These are phyloP conservation scores for Myriangium duriaei DNA, from an alignment of 2,329 filamentous ascomycete genomes.

Conservation along the genomic window DNA sequence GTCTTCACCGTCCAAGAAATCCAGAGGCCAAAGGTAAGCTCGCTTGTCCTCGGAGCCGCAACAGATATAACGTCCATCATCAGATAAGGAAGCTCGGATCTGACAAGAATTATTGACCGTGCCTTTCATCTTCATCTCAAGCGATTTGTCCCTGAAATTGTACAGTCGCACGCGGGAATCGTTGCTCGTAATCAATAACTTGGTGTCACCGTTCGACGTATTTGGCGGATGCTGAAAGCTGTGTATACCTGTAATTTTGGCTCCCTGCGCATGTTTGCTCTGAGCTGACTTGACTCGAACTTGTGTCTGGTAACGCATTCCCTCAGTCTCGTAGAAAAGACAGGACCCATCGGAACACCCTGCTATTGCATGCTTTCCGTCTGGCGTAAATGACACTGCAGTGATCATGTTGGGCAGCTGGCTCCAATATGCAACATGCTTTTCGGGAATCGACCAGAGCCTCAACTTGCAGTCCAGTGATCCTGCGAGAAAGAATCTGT, in stretches of 20 bases:
- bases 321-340: conserved; percentile 86
- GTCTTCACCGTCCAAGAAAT: conserved; percentile 46
- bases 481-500: conserved; percentile 91
- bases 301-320: conserved; percentile 69
- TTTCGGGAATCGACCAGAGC: conserved; percentile 95
- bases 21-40: conserved; percentile 80
- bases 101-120: conserved; percentile 85
- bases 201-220: conserved; percentile 53
- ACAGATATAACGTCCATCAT: conserved; percentile 74
- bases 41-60: conserved; percentile 87
- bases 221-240: conserved; percentile 50
- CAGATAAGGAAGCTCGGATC: conserved; percentile 78
- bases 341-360: conserved; percentile 77
- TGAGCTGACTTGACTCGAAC: conserved; percentile 87
- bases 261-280: conserved; percentile 88
- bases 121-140: conserved; percentile 84
- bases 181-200: conserved; percentile 84
- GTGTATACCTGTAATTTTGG: conserved; percentile 92
- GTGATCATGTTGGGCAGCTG: conserved; percentile 80
- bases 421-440: conserved; percentile 71
- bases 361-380: conserved; percentile 80
- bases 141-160: conserved; percentile 67
- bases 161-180: conserved; percentile 88
- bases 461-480: conserved; percentile 79
- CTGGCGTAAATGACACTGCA: conserved; percentile 83